These are phyloP conservation scores for Oryza coarctata DNA, from an alignment of 176 grass and related monocot genomes.

Conservation along the genomic window DNA sequence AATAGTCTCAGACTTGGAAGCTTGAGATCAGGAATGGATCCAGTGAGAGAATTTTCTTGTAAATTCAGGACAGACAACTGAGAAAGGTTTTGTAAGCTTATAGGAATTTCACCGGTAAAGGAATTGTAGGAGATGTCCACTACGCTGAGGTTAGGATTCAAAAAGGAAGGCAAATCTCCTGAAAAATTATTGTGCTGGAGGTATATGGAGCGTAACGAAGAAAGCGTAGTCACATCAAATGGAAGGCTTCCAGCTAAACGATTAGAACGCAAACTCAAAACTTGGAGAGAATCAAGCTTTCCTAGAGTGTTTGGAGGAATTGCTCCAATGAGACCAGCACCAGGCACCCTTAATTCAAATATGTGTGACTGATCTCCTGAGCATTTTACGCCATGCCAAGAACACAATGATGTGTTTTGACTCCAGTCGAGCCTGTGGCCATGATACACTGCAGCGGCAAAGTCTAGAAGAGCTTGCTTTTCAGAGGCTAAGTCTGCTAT, in stretches of 20 bases:
- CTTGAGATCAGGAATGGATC: slow-evolving; percentile 75
- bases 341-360: slow-evolving; percentile 72
- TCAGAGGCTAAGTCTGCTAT: slow-evolving; percentile 61
- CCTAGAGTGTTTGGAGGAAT: slow-evolving; percentile 77
- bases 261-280: slow-evolving; percentile 91
- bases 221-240: slow-evolving; percentile 64
- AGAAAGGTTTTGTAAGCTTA: slow-evolving; percentile 63
- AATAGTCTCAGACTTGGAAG: slow-evolving; percentile 56
- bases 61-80: slow-evolving; percentile 60
- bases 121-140: slow-evolving; percentile 91
- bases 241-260: slow-evolving; percentile 64
- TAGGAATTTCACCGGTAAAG: slow-evolving; percentile 59
- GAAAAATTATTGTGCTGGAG: slow-evolving; percentile 89
- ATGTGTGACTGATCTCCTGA: slow-evolving; percentile 55
- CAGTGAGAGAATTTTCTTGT: slow-evolving; percentile 68
- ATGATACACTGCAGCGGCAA: slow-evolving; percentile 47
- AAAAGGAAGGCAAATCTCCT: slow-evolving; percentile 54
- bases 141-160: slow-evolving; percentile 47
- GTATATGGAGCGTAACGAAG: slow-evolving; percentile 66
- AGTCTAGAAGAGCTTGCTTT: slow-evolving; percentile 74
- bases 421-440: slow-evolving; percentile 73
- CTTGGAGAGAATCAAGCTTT: slow-evolving; percentile 66
- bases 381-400: slow-evolving; percentile 88
- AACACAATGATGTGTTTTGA: slow-evolving; percentile 60
- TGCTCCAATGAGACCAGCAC: slow-evolving; percentile 61